Percentiles rank a stretch among this genome's conserved stretches.
phyloP scores from a whole-genome alignment of 2,329 filamentous ascomycete species.

The Tolypocladium ovalisporum region DNA sequence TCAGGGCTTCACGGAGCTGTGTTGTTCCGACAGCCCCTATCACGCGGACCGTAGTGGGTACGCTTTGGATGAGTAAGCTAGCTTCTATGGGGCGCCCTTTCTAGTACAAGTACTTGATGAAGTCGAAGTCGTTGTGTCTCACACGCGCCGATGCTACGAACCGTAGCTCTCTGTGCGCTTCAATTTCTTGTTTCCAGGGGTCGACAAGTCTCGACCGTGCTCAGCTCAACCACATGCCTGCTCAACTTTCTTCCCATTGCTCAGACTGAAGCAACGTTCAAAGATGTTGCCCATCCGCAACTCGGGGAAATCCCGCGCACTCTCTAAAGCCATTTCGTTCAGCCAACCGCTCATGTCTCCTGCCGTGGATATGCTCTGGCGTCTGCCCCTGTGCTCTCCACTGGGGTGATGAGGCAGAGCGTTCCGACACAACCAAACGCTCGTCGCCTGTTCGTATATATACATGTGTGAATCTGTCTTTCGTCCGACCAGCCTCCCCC shows the following conservation, averaged over 20 bases:
- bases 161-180: not conserved
- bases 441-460: not conserved
- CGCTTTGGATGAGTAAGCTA: not conserved
- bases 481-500: not conserved
- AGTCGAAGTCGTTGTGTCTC: no score
- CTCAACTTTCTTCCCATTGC: not conserved
- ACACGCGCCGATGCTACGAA: no score
- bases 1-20: constrained; percentile 15
- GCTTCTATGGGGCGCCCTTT: no score
- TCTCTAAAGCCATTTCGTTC: not conserved
- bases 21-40: constrained; percentile 11
- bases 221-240: not conserved
- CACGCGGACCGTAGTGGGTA: not conserved
- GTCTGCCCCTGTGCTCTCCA: not conserved
- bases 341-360: not conserved
- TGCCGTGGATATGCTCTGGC: not conserved
- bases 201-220: not conserved
- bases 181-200: not conserved
- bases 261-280: not conserved
- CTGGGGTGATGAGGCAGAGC: not conserved
- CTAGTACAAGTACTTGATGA: no score
- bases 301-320: not conserved
- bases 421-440: not conserved
- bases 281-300: not conserved
- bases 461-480: no score